Evolutionary conservation across 2,329 filamentous ascomycete genomes (phyloP), one percentile per base, ranked within the genome.

Genomic region (Arthrobotrys megalospora): DNA sequence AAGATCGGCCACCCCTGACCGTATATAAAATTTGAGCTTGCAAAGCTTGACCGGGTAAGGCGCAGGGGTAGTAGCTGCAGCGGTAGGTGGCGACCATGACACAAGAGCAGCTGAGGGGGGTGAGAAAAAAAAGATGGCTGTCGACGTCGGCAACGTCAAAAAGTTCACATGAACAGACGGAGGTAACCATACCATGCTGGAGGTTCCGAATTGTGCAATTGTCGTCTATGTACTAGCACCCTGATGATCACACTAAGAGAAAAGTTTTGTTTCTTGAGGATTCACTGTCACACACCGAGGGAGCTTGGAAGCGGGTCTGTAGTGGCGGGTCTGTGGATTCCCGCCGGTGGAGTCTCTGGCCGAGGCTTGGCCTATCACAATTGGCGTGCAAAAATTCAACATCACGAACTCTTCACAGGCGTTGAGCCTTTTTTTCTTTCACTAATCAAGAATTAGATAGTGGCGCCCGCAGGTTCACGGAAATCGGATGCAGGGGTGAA

Each of bases 11-110:
- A 21, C 69, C 66, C 69, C 69, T 73, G 69, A 65, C 69, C n/a
- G 69, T 45, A 48, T 64, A 72, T 66, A 73, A 66, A 73, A 73
- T 73, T 73, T 73, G 69, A 73, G 60, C 69, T 73, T 21, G 16
- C 38, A 60, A 66, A 73, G 69, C 69, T 73, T 66, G 60, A 45
- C 60, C 47, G 28, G 41, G 50, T 48, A 65, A 66, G 60, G 69
- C 43, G 47, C 68, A 72, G 55, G 68, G 69, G 28, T 73, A 36
- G 19, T 10, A 55, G 47, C 32, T 34, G 36, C 43, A 55, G 12
- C n/a, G 28, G 36, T n/a, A 16, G 60, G 69, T 58, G 69, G 69
- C 62, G 62, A 43, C 14, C 14, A 41, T 60, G 34, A 60, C 55
- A 19, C 36, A 28, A 73, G 62, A 58, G 53, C 38, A 53, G 16